Evolutionary conservation across 2,329 filamentous ascomycete genomes (phyloP).

Genomic region (Cladosporium sp.): DNA sequence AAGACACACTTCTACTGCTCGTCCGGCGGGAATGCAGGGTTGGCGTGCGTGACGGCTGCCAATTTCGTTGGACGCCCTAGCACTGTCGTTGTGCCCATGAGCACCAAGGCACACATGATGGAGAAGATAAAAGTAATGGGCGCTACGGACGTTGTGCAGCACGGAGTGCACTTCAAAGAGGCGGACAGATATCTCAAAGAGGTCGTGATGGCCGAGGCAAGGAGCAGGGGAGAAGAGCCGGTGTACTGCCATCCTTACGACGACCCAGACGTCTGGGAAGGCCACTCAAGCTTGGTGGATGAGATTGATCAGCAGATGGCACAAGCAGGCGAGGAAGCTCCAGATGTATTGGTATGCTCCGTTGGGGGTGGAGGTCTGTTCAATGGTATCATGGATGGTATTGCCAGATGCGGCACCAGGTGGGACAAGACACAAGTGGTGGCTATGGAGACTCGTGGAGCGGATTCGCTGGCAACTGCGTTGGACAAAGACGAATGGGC

Average conservation of each 20-base stretch:
- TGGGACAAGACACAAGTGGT: constrained; percentile 54
- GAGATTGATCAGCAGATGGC: constrained; percentile 46
- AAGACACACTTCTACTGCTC: constrained; percentile 73
- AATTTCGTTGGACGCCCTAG: constrained; percentile 61
- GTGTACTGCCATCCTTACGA: constrained; percentile 73
- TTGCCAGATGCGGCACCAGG: constrained; percentile 48
- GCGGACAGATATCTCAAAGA: constrained; percentile 67
- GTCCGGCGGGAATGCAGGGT: constrained; percentile 79
- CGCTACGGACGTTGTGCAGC: constrained; percentile 65
- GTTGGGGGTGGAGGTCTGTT: constrained; percentile 83
- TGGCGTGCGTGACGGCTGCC: constrained; percentile 76
- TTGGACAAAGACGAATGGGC: constrained; percentile 55
- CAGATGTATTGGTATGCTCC: constrained; percentile 72
- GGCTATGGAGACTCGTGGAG: constrained; percentile 74
- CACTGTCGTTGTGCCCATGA: constrained; percentile 72
- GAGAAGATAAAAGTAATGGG: constrained; percentile 70
- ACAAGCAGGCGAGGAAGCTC: constrained; percentile 34
- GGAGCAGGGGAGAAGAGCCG: constrained; percentile 45
- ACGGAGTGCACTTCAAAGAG: constrained; percentile 66
- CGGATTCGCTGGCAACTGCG: constrained; percentile 66
- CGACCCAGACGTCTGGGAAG: constrained; percentile 66
- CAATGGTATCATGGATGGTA: constrained; percentile 71
- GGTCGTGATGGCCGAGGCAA: constrained; percentile 50
- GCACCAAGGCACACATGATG: constrained; percentile 69
- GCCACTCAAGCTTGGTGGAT: constrained; percentile 61